Evolutionary conservation across 495 filamentous ascomycete species (phyloP).

Genomic region (Cetradonia linearis): DNA sequence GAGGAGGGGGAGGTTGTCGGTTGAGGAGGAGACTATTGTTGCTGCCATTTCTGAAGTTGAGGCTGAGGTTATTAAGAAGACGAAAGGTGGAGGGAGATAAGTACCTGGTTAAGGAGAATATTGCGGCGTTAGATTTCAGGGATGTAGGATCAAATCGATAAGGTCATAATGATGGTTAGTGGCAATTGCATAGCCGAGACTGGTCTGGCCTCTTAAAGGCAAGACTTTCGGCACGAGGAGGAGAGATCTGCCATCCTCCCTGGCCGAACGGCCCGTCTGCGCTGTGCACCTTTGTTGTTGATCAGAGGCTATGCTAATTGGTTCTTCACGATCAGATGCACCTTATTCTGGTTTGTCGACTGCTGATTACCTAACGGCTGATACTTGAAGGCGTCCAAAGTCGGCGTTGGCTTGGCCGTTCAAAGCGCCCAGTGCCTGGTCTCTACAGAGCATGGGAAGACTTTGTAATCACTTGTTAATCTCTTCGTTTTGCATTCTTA

Average conservation of each 20-base stretch:
- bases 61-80: neutral
- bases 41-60: neutral
- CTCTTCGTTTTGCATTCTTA: too few species aligned
- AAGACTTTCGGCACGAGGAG: slow-evolving; percentile 13
- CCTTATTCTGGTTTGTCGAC: neutral
- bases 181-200: slow-evolving; percentile 1
- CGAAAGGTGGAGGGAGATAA: too few species aligned
- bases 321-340: neutral
- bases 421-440: neutral
- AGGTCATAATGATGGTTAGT: slow-evolving; percentile 8
- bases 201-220: slow-evolving; percentile 8
- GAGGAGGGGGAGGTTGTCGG: slow-evolving; percentile 4
- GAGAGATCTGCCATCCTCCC: neutral
- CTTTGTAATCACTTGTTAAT: neutral
- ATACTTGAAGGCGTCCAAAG: neutral
- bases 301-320: neutral
- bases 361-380: neutral
- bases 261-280: neutral
- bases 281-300: neutral
- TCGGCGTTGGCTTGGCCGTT: neutral
- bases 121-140: neutral
- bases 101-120: neutral
- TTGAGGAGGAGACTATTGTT: neutral
- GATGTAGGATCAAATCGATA: neutral
- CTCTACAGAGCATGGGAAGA: neutral